Evolutionary conservation across 2,329 filamentous ascomycete genomes (phyloP).

Genomic region (Aspergillus sp.): DNA sequence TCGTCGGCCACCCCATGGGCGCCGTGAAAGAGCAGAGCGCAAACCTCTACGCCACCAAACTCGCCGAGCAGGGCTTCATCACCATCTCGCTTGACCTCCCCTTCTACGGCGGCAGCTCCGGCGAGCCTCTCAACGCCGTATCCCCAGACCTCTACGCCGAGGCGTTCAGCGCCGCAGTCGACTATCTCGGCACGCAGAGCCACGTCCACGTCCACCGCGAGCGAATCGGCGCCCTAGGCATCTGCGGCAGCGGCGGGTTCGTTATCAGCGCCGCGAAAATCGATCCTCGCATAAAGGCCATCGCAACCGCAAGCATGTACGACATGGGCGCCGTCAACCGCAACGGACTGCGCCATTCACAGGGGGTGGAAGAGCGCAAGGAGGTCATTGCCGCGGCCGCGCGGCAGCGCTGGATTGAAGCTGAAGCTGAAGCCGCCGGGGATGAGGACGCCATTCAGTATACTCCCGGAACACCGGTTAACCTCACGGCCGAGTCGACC

Average conservation of each 20-base stretch:
- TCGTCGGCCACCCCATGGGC: slow-evolving; percentile 27
- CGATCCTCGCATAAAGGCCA: slow-evolving; percentile 19
- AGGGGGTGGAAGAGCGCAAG: slow-evolving; percentile 16
- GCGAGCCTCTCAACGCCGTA: slow-evolving; percentile 25
- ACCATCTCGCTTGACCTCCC: slow-evolving; percentile 23
- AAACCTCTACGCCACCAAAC: slow-evolving; percentile 23
- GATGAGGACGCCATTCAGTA: slow-evolving; percentile 13
- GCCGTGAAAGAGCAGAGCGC: slow-evolving; percentile 29
- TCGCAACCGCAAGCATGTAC: slow-evolving; percentile 18
- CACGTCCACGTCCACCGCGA: slow-evolving; percentile 25
- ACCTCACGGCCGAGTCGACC: slow-evolving; percentile 20
- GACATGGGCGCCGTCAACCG: slow-evolving; percentile 15
- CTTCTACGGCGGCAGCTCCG: slow-evolving; percentile 25
- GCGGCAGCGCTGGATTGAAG: slow-evolving; percentile 23
- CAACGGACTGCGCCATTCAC: slow-evolving; percentile 12
- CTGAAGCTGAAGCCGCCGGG: background rate
- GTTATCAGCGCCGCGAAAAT: slow-evolving; percentile 38
- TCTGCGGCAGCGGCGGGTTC: slow-evolving; percentile 28
- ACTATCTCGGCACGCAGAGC: slow-evolving; percentile 24
- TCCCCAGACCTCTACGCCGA: slow-evolving; percentile 24
- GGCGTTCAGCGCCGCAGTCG: slow-evolving; percentile 27
- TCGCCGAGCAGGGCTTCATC: slow-evolving; percentile 27
- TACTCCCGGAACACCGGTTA: slow-evolving; percentile 20
- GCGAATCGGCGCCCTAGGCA: slow-evolving; percentile 27
- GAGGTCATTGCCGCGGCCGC: slow-evolving; percentile 14